Evolutionary conservation across 1,284 basidiomycete species (phyloP).

Genomic region (Pseudozyma thailandica): DNA sequence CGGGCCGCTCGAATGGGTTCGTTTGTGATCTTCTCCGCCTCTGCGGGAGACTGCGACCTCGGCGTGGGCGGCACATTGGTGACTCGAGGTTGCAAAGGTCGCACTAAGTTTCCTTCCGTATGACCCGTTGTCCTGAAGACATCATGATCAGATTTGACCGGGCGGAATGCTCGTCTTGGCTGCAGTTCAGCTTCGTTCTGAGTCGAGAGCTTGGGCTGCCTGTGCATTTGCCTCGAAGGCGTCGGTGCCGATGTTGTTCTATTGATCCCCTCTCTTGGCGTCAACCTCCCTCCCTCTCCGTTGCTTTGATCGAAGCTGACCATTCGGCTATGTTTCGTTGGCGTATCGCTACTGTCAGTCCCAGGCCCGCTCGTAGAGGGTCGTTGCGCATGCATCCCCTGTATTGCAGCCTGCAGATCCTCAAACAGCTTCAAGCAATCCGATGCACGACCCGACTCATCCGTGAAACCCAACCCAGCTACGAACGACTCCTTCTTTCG

Average conservation of each 20-base stretch:
- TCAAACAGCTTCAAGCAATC: conserved; percentile 46
- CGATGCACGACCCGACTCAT: conserved; percentile 15
- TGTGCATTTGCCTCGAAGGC: conserved; percentile 1
- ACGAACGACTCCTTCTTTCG: conserved; percentile 45
- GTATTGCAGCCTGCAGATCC: conserved; percentile 40
- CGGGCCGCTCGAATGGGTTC: background rate
- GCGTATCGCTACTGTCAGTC: background rate
- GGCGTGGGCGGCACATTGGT: conserved; percentile 11
- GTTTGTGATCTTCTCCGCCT: background rate
- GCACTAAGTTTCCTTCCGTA: background rate
- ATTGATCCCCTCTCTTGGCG: conserved; percentile 33
- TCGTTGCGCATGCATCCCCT: conserved; percentile 24
- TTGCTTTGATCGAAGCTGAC: conserved; percentile 14
- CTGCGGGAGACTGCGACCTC: background rate
- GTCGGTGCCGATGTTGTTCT: conserved; percentile 35
- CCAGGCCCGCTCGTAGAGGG: conserved; percentile 12
- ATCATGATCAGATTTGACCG: conserved; percentile 44
- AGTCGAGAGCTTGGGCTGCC: background rate
- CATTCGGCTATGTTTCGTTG: background rate
- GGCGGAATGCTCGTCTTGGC: conserved; percentile 14
- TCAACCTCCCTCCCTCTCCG: conserved; percentile 13
- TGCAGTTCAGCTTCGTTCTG: conserved; percentile 8
- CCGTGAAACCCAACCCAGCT: conserved; percentile 34
- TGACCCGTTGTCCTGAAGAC: conserved; percentile 18
- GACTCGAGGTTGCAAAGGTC: conserved; percentile 13